These are phyloP conservation scores for Globisporangium solare DNA, from an alignment of 352 stramenopile genomes.

Conservation along the genomic window DNA sequence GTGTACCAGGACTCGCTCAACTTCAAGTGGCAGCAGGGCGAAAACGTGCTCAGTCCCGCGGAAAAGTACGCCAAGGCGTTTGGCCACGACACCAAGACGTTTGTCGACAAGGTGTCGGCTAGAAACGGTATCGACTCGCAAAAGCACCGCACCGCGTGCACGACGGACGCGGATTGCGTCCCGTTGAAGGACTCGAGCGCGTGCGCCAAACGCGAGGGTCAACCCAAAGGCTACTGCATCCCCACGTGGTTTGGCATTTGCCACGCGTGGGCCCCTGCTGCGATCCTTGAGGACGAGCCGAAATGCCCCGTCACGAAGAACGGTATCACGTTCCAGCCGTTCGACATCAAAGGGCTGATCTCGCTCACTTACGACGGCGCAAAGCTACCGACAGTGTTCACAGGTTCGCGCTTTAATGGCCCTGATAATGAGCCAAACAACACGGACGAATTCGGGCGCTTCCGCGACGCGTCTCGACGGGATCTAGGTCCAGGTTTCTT, in stretches of 20 bases:
- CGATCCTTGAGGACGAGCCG: conserved; percentile 45
- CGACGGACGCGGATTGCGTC: conserved; percentile 25
- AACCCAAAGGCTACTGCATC: conserved; percentile 36
- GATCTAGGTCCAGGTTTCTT: conserved; percentile 53
- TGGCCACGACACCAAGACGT: conserved; percentile 28
- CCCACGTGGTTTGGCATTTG: conserved; percentile 61
- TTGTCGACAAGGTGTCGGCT: conserved; percentile 45
- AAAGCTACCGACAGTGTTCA: conserved; percentile 48
- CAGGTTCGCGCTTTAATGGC: conserved; percentile 45
- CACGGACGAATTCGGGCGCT: conserved; percentile 48
- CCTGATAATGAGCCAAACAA: conserved; percentile 32
- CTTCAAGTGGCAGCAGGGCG: conserved; percentile 33
- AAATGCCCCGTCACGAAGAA: conserved; percentile 43
- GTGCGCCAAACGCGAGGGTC: conserved; percentile 31
- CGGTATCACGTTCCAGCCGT: conserved; percentile 43
- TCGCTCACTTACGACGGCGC: conserved; percentile 49
- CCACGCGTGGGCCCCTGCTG: conserved; percentile 51
- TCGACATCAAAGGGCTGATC: conserved; percentile 58
- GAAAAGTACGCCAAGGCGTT: conserved; percentile 54
- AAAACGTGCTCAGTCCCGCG: conserved; percentile 27
- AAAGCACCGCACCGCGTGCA: conserved; percentile 24
- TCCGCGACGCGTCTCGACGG: conserved; percentile 27
- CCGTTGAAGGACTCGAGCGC: conserved; percentile 33
- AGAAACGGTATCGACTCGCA: conserved; percentile 44
- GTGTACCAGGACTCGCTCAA: conserved; percentile 63